Base-by-base conservation (phyloP, 495 filamentous ascomycete species). In the Tricharina praecox region DNA sequence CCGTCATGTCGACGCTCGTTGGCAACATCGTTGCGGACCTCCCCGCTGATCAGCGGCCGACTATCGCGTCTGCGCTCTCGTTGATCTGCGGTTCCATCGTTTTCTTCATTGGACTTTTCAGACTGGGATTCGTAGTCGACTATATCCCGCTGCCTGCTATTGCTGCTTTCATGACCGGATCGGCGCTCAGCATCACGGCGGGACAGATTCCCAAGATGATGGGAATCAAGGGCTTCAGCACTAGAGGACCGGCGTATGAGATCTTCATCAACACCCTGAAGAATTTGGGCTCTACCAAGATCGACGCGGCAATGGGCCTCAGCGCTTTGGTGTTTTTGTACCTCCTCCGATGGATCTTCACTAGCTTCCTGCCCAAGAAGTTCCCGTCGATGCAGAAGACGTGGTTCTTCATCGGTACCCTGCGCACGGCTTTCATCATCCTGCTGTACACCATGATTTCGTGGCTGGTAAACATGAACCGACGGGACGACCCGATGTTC, bases 91-190 rank as follows among this genome's bases (percentile, higher is more conserved):
- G 90, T 26, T 68, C 66, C n/a, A 84, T 96, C 45, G 82, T 96
- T 19, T 68, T 76, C 40, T 76, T 79, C 51, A 70, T 99, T 50
- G 90, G 90, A 3, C 64, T 95, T 3, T 64, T 80, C 33, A 75
- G 87, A 9, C 71, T 78, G 25, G 90, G 90, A 15, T 93, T 86
- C 74, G 82, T 99, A 23, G 92, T 96, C 13, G 90, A 97, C 50
- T 79, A 96, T 58, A 97, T 97, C 61, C 79, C 90, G 0, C 73
- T 97, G 24, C 76, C 84, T 1, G 81, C 90, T 1, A 92, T 96
- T 44, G 84, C 82, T 7, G 86, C 90, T 2, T 97, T 93, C 74
- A 96, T 99, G 87, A 96, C 90, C 1, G 90, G 90, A 4, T 93
- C 90, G 0, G 92, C 90, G 21, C 66, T 99, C 63, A 93, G 76